phyloP scores from a whole-genome alignment of 106 monocot genomes.

The Gastrodia elata region DNA sequence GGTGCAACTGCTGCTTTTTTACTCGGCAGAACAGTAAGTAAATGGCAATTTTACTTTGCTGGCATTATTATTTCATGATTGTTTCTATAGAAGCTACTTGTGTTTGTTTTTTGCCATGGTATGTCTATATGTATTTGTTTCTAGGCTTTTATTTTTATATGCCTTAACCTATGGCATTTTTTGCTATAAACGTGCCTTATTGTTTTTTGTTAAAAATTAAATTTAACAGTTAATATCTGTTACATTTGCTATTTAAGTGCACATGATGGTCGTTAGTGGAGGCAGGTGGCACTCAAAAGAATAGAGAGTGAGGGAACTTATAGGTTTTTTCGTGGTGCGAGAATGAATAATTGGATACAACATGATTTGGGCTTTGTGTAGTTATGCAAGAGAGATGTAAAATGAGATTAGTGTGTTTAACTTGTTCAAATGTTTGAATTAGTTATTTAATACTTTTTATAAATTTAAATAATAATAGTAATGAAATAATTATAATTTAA shows the following conservation, averaged over 20 bases:
- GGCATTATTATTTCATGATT: neutral
- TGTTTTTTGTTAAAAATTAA: neutral
- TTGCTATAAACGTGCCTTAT: neutral
- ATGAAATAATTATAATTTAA: no score
- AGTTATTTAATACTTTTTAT: no score
- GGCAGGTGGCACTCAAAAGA: no score
- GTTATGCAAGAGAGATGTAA: no score
- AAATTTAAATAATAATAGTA: no score
- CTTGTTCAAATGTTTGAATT: no score
- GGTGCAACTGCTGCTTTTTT: constrained; percentile 93
- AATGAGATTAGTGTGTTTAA: no score
- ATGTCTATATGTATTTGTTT: neutral
- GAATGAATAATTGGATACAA: no score
- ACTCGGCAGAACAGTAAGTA: constrained; percentile 82
- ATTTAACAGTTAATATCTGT: neutral
- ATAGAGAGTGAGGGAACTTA: no score
- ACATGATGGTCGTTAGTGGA: no score
- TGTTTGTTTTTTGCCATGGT: neutral
- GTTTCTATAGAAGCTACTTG: neutral
- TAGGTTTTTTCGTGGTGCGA: no score
- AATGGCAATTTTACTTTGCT: neutral
- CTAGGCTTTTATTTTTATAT: neutral
- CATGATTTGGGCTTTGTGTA: no score
- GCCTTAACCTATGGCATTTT: neutral
- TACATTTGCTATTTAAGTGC: neutral